Evolutionary conservation across 2,329 filamentous ascomycete genomes (phyloP).

Genomic region (Clonostachys solani): DNA sequence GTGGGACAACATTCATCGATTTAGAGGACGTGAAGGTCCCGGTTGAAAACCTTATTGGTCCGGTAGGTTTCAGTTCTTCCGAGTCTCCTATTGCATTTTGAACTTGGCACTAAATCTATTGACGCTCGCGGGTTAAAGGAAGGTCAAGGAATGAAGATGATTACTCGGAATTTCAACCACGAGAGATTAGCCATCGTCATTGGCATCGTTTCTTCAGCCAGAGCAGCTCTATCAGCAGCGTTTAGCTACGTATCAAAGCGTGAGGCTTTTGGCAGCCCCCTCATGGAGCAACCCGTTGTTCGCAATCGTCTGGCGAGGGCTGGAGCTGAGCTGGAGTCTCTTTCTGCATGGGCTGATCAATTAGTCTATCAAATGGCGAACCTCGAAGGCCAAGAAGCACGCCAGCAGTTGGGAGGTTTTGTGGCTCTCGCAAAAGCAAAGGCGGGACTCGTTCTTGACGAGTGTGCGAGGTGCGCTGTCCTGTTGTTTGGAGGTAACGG

Average conservation of each 20-base stretch:
- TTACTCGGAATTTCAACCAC: constrained; percentile 58
- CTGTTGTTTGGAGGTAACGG: constrained; percentile 45
- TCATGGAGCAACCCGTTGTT: constrained; percentile 56
- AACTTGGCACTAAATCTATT: too few species aligned
- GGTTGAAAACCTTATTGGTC: constrained; percentile 44
- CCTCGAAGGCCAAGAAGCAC: constrained; percentile 43
- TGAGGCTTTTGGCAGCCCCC: constrained; percentile 53
- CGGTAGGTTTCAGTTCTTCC: too few species aligned
- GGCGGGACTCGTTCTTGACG: too few species aligned
- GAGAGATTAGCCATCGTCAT: constrained; percentile 56
- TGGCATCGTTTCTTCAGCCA: constrained; percentile 50
- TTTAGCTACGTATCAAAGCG: constrained; percentile 45
- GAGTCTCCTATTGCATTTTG: too few species aligned
- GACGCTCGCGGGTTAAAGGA: constrained; percentile 23
- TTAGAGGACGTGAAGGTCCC: constrained; percentile 53
- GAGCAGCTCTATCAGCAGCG: constrained; percentile 49
- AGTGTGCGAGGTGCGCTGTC: too few species aligned
- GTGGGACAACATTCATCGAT: constrained; percentile 52
- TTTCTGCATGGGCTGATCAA: constrained; percentile 59
- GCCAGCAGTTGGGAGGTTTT: constrained; percentile 23
- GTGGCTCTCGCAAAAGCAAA: too few species aligned
- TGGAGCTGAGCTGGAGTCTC: constrained; percentile 53
- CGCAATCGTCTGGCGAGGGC: constrained; percentile 57
- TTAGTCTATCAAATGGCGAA: constrained; percentile 48
- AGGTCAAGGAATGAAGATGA: constrained; percentile 49